phyloP scores from a whole-genome alignment of 2,329 filamentous ascomycete species.

The Fusarium protoensiforme region DNA sequence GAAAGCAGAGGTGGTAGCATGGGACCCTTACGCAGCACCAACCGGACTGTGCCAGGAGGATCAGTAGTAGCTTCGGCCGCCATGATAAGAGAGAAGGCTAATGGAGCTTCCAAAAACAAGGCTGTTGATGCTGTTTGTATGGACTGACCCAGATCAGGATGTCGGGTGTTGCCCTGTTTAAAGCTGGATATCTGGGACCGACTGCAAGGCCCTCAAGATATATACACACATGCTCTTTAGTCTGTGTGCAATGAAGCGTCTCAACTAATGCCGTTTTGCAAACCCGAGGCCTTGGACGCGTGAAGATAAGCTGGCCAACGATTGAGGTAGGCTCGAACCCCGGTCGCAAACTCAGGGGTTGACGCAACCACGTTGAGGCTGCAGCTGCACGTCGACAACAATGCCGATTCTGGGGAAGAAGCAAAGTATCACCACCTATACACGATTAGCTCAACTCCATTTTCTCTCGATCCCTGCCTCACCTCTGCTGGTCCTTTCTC shows the following conservation, averaged over 20 bases:
- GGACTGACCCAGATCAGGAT: neutral
- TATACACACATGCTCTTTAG: neutral
- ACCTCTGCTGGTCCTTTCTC: neutral
- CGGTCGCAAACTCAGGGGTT: neutral
- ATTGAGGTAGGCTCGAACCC: neutral
- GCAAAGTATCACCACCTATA: neutral
- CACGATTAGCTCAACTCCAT: slow-evolving; percentile 2
- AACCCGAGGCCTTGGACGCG: neutral
- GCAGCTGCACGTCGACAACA: neutral
- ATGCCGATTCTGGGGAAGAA: neutral
- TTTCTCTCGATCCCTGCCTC: neutral
- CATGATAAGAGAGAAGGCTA: slow-evolving; percentile 15
- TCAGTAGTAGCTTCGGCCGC: neutral
- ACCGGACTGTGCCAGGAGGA: slow-evolving; percentile 29
- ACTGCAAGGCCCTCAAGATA: neutral
- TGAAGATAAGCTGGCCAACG: neutral
- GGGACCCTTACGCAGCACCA: slow-evolving; percentile 26
- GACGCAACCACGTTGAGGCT: neutral
- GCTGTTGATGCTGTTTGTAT: neutral
- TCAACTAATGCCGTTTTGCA: neutral
- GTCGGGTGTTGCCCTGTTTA: neutral
- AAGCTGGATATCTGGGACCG: neutral
- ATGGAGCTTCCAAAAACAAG: neutral
- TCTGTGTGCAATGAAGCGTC: neutral
- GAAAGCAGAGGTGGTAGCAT: neutral